These are phyloP conservation scores for Urochloa ruziziensis DNA, from an alignment of 176 grass and related monocot species.

Conservation along the genomic window DNA sequence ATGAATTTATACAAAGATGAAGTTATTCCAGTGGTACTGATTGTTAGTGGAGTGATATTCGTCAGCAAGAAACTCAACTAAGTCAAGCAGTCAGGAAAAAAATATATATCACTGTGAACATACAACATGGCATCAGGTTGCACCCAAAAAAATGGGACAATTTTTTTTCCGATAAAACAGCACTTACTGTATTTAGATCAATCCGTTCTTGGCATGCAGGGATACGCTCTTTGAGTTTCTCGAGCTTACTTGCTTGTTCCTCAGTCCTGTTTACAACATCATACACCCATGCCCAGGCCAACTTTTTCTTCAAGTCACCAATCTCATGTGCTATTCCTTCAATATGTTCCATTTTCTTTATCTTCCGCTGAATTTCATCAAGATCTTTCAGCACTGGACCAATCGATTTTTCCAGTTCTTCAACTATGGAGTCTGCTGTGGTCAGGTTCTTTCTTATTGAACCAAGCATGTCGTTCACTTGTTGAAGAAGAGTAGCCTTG, in stretches of 20 bases:
- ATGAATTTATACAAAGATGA: background rate
- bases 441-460: conserved; percentile 59
- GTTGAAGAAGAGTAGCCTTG: conserved; percentile 95
- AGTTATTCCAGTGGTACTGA: background rate
- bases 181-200: conserved; percentile 70
- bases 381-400: conserved; percentile 65
- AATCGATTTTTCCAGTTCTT: conserved; percentile 75
- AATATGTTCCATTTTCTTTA: conserved; percentile 93
- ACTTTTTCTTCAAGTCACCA: conserved; percentile 72
- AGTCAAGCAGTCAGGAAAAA: background rate
- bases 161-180: background rate
- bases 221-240: conserved; percentile 80
- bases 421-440: conserved; percentile 46
- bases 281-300: conserved; percentile 95
- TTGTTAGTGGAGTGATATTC: background rate
- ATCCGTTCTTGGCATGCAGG: conserved; percentile 86
- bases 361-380: conserved; percentile 76
- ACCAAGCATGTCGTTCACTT: conserved; percentile 76
- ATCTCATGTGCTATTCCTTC: conserved; percentile 89
- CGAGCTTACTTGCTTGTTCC: conserved; percentile 55
- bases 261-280: conserved; percentile 69
- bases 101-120: background rate
- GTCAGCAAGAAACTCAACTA: background rate
- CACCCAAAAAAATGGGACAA: conserved; percentile 3
- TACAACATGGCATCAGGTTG: background rate